Evolutionary conservation across 2,329 filamentous ascomycete genomes (phyloP).

Genomic region (Orbilia blumenaviensis): DNA sequence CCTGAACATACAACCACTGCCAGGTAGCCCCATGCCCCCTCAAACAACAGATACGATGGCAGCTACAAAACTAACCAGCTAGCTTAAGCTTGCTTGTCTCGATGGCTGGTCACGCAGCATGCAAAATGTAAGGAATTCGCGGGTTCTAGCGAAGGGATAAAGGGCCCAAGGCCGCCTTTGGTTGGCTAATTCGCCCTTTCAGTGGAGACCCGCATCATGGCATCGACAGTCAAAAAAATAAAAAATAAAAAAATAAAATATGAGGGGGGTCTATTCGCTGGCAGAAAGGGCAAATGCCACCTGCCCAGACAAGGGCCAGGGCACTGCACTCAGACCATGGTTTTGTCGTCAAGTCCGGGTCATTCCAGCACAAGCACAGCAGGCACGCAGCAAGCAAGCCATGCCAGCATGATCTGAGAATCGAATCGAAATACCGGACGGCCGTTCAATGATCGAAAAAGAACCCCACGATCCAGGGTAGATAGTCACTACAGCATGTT

Average conservation of each 20-base stretch:
- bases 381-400: neutral
- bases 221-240: too few species aligned
- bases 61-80: too few species aligned
- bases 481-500: too few species aligned
- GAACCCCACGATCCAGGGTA: constrained; percentile 13
- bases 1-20: neutral
- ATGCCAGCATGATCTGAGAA: constrained; percentile 14
- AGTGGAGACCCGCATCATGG: constrained; percentile 44
- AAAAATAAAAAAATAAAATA: too few species aligned
- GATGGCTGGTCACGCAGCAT: constrained; percentile 51
- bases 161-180: constrained; percentile 10
- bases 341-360: constrained; percentile 35
- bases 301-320: constrained; percentile 48
- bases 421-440: neutral
- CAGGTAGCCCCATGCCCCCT: constrained; percentile 15
- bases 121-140: constrained; percentile 52
- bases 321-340: constrained; percentile 30
- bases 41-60: constrained; percentile 31
- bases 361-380: constrained; percentile 17
- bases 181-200: constrained; percentile 32
- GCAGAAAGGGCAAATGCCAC: constrained; percentile 49
- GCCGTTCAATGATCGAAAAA: neutral
- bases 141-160: constrained; percentile 42
- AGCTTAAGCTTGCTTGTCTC: constrained; percentile 31
- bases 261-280: constrained; percentile 51